Base-by-base conservation (phyloP, 2,329 filamentous ascomycete species). In the Orbilia javanica region DNA sequence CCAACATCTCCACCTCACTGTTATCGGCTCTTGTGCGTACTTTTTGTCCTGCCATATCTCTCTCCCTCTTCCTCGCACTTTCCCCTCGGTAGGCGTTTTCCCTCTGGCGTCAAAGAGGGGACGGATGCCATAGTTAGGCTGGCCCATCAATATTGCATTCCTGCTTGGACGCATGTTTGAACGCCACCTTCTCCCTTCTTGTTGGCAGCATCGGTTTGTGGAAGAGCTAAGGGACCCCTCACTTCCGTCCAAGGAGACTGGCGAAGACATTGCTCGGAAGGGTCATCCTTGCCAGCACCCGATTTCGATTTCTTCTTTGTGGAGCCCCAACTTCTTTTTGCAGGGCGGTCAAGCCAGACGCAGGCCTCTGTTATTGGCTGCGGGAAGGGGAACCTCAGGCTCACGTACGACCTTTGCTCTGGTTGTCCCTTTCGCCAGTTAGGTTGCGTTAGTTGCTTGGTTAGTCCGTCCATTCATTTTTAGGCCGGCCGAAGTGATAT, bases 271-370 rank as follows among this genome's bases (percentile, higher is more conserved):
- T 34, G 27, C 29, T 50, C 65, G 36, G 69, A 60, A 76, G 65
- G 60, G 60, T 63, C 74, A 78, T 78, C 74, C 74, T 72, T 78
- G 68, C 67, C 74, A 65, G 60, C 55, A 48, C 74, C 55, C 74
- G 74, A 78, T 64, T 78, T 79, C 57, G 55, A 50, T 70, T 79
- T 68, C 44, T 74, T 63, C 75, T 60, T 69, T 79, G 70, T 79
- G 68, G 69, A 74, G 69, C 75, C 75, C 69, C 75, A 72, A 72
- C 69, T 73, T 66, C 15, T 46, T 46, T 39, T 68, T 31, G n/a
- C 44, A 39, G 25, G 53, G 55, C 42, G 64, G 57, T 60, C 52
- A 50, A 67, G 62, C 66, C 31, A 53, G 31, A 7, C 25, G 39
- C 46, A 55, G 50, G 48, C 67, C 29, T 20, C 63, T 79, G 48